Evolutionary conservation across 2,329 filamentous ascomycete genomes (phyloP).

Genomic region (Epichloe hybrida): DNA sequence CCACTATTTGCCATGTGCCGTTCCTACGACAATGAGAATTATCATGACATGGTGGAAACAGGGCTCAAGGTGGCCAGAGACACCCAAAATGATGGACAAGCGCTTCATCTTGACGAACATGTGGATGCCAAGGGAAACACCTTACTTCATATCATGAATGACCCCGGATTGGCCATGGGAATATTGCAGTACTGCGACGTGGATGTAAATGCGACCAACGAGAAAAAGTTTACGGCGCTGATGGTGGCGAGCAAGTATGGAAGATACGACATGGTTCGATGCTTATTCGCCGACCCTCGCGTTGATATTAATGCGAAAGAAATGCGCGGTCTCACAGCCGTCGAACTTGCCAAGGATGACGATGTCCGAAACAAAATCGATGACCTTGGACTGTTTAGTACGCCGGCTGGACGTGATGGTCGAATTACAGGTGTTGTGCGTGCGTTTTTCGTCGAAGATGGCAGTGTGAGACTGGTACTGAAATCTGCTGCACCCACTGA

Average conservation of each 20-base stretch:
- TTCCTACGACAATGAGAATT: conserved; percentile 86
- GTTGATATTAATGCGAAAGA: conserved; percentile 80
- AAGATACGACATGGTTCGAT: conserved; percentile 80
- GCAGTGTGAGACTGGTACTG: conserved; percentile 78
- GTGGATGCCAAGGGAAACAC: conserved; percentile 90
- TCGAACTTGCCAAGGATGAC: conserved; percentile 94
- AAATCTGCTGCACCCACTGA: conserved; percentile 85
- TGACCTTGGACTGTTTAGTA: conserved; percentile 75
- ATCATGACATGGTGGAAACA: conserved; percentile 73
- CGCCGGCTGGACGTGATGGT: conserved; percentile 56
- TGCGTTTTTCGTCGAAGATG: conserved; percentile 95
- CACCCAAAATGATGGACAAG: conserved; percentile 62
- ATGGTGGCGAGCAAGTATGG: conserved; percentile 99
- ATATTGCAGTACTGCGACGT: conserved; percentile 78
- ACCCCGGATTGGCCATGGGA: conserved; percentile 59
- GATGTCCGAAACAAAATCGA: conserved; percentile 95
- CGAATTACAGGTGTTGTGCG: conserved; percentile 86
- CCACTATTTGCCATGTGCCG: conserved; percentile 88
- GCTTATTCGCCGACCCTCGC: conserved; percentile 73
- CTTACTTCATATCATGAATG: conserved; percentile 87
- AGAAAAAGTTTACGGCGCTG: conserved; percentile 84
- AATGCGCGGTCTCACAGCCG: conserved; percentile 75
- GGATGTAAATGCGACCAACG: conserved; percentile 92
- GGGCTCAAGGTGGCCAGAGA: conserved; percentile 62
- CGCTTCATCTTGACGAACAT: conserved; percentile 85